Percentiles rank a stretch among this genome's conserved stretches.
Evolutionary conservation across 495 filamentous ascomycete genomes (phyloP).

Genomic region (Trichoderma asperelloides): DNA sequence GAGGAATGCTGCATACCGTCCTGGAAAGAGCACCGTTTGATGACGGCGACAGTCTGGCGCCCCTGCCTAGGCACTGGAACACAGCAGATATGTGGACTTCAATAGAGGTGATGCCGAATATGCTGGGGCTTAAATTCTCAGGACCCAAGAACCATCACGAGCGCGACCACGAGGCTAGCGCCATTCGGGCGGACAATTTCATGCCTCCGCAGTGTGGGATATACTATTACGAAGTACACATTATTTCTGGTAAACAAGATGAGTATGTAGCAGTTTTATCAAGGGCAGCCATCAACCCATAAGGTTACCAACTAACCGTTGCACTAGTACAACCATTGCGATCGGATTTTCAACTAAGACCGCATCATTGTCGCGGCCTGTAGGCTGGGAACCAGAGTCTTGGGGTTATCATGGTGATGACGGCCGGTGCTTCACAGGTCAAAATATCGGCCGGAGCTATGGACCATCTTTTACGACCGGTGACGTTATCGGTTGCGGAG

Average conservation of each 20-base stretch:
- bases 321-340: slow-evolving; percentile 59
- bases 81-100: slow-evolving; percentile 62
- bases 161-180: slow-evolving; percentile 71
- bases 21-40: slow-evolving; percentile 65
- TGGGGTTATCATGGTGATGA: slow-evolving; percentile 99
- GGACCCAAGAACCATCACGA: slow-evolving; percentile 29
- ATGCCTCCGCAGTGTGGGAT: slow-evolving; percentile 92
- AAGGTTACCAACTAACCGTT: slow-evolving; percentile 5
- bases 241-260: slow-evolving; percentile 76
- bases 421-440: slow-evolving; percentile 72
- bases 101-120: slow-evolving; percentile 66
- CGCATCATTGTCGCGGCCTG: slow-evolving; percentile 69
- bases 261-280: slow-evolving; percentile 50
- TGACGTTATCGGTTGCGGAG: slow-evolving; percentile 87
- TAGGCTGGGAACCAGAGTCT: slow-evolving; percentile 91
- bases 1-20: slow-evolving; percentile 76
- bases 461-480: slow-evolving; percentile 57
- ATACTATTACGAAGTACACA: slow-evolving; percentile 93
- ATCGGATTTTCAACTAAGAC: slow-evolving; percentile 77
- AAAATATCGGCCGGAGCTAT: slow-evolving; percentile 66
- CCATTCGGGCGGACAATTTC: slow-evolving; percentile 74
- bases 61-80: slow-evolving; percentile 78
- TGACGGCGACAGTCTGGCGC: slow-evolving; percentile 45
- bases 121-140: slow-evolving; percentile 68
- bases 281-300: slow-evolving; percentile 11